These are phyloP conservation scores for Tuber brumale DNA, from an alignment of 495 filamentous ascomycete species.

Conservation along the genomic window DNA sequence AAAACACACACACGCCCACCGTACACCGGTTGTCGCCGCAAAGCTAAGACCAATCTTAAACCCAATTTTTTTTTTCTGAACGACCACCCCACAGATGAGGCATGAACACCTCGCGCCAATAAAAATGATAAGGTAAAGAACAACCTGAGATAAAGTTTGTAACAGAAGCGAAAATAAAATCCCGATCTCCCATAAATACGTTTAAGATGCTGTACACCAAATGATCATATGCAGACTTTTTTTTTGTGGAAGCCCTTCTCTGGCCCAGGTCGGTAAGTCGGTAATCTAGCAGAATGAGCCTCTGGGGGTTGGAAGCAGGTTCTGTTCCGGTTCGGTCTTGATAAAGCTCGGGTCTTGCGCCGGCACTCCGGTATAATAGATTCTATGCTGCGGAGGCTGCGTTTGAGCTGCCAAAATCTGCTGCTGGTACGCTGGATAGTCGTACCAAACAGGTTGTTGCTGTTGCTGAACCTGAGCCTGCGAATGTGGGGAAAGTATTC, in stretches of 20 bases:
- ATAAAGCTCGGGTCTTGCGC: constrained; percentile 35
- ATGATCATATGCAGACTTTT: constrained; percentile 9
- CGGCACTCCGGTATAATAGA: constrained; percentile 28
- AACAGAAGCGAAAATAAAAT: constrained; percentile 29
- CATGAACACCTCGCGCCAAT: constrained; percentile 21
- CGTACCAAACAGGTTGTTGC: constrained; percentile 39
- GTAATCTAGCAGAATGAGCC: constrained; percentile 35
- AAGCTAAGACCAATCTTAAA: constrained; percentile 40
- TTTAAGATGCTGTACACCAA: constrained; percentile 31
- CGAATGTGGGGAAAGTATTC: constrained; percentile 34
- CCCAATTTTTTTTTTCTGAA: constrained; percentile 34
- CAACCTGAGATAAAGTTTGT: constrained; percentile 36
- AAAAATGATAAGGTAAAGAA: constrained; percentile 27
- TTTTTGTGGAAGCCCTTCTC: not conserved
- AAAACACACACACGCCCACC: constrained; percentile 37
- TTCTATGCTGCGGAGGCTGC: constrained; percentile 35
- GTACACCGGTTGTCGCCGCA: constrained; percentile 38
- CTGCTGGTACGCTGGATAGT: constrained; percentile 36
- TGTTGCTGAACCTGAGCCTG: constrained; percentile 34
- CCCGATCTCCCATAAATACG: constrained; percentile 31
- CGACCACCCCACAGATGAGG: constrained; percentile 30
- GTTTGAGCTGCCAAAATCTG: constrained; percentile 37
- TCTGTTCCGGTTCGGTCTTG: constrained; percentile 37
- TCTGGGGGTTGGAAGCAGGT: constrained; percentile 37
- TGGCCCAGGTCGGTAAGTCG: not conserved